Evolutionary conservation across 768 basidiomycete genomes (phyloP), one percentile per base, ranked within the genome.

Genomic region (Tylopilus sp.): DNA sequence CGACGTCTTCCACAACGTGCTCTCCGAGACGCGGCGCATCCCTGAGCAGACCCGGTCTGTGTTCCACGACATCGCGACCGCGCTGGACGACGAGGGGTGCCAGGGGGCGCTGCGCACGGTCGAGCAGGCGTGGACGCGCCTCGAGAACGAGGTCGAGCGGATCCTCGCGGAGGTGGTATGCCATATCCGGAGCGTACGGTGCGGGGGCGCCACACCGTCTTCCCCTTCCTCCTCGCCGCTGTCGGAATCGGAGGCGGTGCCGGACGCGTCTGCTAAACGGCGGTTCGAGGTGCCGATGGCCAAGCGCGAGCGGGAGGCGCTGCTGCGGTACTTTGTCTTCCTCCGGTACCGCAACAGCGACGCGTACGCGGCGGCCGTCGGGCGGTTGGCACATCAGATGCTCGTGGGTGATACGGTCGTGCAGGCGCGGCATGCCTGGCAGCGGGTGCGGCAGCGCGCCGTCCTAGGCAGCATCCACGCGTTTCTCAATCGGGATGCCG

Each of bases 261-360:
- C n/a, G n/a, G 39, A 1, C 8, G 17, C 31, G n/a, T 41, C 30
- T 1, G 17, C 15, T 33, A 30, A 44, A 22, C 61, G 48, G 28
- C 61, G 58, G 20, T 64, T 60, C 43, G 61, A 67, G 41, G 8
- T 63, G 1, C 8, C 56, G 2, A 53, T 59, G 53, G 56, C 66
- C 10, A 57, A 57, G 31, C 64, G 61, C 22, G 55, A 55, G 25
- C 63, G 74, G 13, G 72, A 75, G 35, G 61, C 61, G n/a, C 54
- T 83, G 2, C 71, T 76, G 10, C 76, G 74, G 52, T 83, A 77
- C 59, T 72, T 82, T 40, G 67, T 76, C 11, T 82, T 83, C 55
- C 65, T 83, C 0, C 75, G 81, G n/a, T 83, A 80, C 53, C 70
- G 82, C 13, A 83, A 83, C 52, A 75, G 79, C 56, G 63, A 67